phyloP scores from a whole-genome alignment of 2,329 filamentous ascomycete species.

The Lasiodiplodia citricola region DNA sequence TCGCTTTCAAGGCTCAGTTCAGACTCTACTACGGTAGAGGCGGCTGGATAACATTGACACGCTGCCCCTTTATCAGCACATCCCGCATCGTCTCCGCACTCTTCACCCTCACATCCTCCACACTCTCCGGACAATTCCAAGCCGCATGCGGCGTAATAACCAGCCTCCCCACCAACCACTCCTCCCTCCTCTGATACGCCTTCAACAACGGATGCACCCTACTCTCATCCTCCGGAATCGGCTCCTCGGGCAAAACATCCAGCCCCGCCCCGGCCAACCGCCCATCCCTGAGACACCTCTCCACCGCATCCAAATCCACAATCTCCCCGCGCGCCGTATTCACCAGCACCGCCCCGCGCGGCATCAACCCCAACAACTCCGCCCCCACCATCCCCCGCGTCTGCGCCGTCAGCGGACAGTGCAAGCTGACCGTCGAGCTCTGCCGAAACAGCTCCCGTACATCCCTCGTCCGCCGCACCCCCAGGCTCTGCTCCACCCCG shows the following conservation, averaged over 20 bases:
- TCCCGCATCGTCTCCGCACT: background rate
- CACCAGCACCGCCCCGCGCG: conserved; percentile 45
- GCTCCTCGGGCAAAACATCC: conserved; percentile 53
- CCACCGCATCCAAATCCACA: conserved; percentile 51
- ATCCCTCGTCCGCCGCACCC: background rate
- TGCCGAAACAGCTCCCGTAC: background rate
- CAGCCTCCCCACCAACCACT: conserved; percentile 50
- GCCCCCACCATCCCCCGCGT: conserved; percentile 34
- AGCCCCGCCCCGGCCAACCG: conserved; percentile 50
- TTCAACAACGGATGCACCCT: background rate
- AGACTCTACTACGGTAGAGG: too few species aligned
- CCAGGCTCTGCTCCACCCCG: background rate
- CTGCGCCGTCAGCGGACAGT: background rate
- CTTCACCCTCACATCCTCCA: background rate
- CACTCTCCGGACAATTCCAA: background rate
- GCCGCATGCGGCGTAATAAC: conserved; percentile 33
- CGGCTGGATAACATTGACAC: background rate
- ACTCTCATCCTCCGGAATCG: conserved; percentile 27
- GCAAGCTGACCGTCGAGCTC: background rate
- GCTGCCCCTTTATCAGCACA: background rate
- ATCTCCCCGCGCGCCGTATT: conserved; percentile 53
- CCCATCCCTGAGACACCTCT: conserved; percentile 44
- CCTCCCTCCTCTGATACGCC: conserved; percentile 36
- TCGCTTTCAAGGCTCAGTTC: too few species aligned
- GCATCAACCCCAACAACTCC: conserved; percentile 48